Evolutionary conservation across 2,329 filamentous ascomycete species (phyloP), one percentile per base, ranked within the genome.

Genomic region (Fusarium virguliforme): DNA sequence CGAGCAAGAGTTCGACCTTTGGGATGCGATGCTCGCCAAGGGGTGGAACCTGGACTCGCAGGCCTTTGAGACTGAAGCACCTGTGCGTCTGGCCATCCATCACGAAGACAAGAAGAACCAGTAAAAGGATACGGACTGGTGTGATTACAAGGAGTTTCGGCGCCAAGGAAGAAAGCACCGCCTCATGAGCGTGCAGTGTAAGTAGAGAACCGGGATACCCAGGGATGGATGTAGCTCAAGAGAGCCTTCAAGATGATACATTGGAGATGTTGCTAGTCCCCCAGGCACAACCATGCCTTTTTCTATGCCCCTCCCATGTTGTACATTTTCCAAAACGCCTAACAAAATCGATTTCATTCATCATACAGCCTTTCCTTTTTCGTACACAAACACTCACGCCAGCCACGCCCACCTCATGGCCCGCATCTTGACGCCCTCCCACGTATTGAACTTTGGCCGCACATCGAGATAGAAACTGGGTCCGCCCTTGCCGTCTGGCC

Each of bases 341-440:
- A 51, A 51, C 30, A 60, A 32, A 63, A 22, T 64, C 9, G 55
- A 57, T 53, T 65, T 74, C 72, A 76, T 74, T 65, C 70, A 72
- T 73, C 65, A 64, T 74, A 51, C 58, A 66, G 6, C 41, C 28
- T 67, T 56, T 71, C 60, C 56, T 41, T 38, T 62, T 10, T 18
- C 12, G 53, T 54, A 46, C 22, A 58, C 26, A 26, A 3, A 10
- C 13, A 15, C 5, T 55, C 37, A 90, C 10, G 81, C 82, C 60
- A 90, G 55, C 3, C 88, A 89, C 1, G 85, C 70, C 37, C 83
- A 84, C 35, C 84, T 84, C 77, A 85, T 79, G 0, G 84, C 84
- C 37, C 90, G 84, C 90, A 92, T 92, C 83, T 89, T 91, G 74
- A 90, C 83, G 0, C 90, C 90, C 79, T 92, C 90, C 85, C 87